Base-by-base conservation (phyloP, 257 asterid species). In the Thymus mandschuricus region DNA sequence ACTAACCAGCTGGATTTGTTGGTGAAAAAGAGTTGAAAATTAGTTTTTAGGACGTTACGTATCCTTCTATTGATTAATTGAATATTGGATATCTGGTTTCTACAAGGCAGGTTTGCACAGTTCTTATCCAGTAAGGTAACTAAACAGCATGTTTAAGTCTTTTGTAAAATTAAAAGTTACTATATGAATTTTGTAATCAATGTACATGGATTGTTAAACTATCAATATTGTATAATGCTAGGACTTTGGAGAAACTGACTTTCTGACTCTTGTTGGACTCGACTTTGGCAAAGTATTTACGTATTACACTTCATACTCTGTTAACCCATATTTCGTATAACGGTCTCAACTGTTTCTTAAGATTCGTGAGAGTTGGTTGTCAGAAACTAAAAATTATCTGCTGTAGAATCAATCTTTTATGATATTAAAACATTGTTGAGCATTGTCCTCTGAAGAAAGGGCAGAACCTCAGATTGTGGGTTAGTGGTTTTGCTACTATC, bases 91-190 rank as follows among this genome's bases (percentile, higher is more conserved):
- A 60, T 71, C 33, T 61, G 69, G 69, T 80, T 72, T 78, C 41
- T 74, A 46, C 81, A 87, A 79, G 86, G 80, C 96, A 85, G 91
- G 88, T 84, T 69, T 67, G 60, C 72, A 5, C 41, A 69, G 34
- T 66, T 79, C 78, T 68, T 76, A 77, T 71, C 57, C 82, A 55
- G 44, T 41, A 77, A 89, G 96, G 92, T 89, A 85, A 85, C 77
- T 76, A 61, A 81, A 76, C 79, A 60, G 66, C 74, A 30, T 48
- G 69, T 71, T 5, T 15, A 31, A 59, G 64, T 69, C 69, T 59
- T 29, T 55, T 69, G 34, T 72, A 64, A 44, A 55, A 51, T 78
- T 60, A 64, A 64, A 64, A 63, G 57, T 21, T 21, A 21, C 21
- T 50, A 54, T 58, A 55, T 61, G 67, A 72, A 8, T 60, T 15